These are phyloP conservation scores for Akanthomyces lecanii DNA, from an alignment of 2,329 filamentous ascomycete species.

Conservation along the genomic window DNA sequence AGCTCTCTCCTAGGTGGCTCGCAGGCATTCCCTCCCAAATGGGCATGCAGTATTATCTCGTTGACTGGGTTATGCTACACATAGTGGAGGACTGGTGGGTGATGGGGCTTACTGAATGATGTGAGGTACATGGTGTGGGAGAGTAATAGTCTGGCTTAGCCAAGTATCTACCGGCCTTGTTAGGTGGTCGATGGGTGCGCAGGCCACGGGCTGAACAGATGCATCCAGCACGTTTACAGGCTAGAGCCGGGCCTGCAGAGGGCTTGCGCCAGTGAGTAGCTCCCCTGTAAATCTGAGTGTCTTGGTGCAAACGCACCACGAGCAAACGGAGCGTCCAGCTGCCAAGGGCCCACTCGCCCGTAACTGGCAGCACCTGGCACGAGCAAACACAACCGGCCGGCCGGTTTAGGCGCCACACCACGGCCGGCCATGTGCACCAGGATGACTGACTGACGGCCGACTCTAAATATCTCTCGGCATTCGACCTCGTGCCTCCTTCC, in stretches of 20 bases:
- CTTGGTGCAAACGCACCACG: conserved; percentile 1
- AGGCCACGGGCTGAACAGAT: neutral
- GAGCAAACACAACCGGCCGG: conserved; percentile 15
- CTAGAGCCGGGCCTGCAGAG: neutral
- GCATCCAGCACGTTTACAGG: neutral
- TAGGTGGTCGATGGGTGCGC: neutral
- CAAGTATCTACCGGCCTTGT: neutral
- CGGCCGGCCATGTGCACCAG: neutral
- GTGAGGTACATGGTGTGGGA: conserved; percentile 7
- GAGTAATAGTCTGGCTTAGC: conserved; percentile 11
- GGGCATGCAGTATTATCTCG: conserved; percentile 16
- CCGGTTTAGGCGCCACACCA: conserved; percentile 5
- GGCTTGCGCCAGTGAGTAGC: neutral
- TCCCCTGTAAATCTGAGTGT: neutral
- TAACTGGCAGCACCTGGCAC: conserved; percentile 13
- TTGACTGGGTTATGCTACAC: conserved; percentile 15
- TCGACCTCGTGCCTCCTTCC: conserved; percentile 12
- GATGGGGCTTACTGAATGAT: conserved; percentile 15
- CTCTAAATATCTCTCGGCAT: conserved; percentile 22
- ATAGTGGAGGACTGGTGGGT: conserved; percentile 14
- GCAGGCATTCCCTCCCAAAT: neutral
- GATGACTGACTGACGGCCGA: conserved; percentile 18
- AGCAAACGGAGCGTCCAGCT: conserved; percentile 5
- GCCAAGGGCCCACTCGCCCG: neutral
- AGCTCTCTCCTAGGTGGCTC: neutral